phyloP scores from a whole-genome alignment of 345 rosid genomes.

The Populus davidiana region DNA sequence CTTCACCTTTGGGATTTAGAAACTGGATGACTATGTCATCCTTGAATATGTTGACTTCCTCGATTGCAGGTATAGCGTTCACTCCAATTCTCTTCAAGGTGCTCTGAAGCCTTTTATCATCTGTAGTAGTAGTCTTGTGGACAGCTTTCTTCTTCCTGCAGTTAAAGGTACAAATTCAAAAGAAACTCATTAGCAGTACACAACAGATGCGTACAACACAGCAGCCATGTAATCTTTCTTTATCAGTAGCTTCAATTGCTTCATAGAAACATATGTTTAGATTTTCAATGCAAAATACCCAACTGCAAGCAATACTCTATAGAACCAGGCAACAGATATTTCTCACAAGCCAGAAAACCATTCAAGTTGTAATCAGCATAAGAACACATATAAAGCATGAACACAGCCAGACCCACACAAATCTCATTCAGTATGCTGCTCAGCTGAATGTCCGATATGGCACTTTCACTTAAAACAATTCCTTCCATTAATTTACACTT shows the following conservation, averaged over 20 bases:
- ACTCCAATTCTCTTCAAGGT: slow-evolving; percentile 96
- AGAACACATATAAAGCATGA: not conserved
- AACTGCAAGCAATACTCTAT: not conserved
- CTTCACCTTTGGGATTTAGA: slow-evolving; percentile 74
- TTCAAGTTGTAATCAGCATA: not conserved
- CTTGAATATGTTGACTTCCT: slow-evolving; percentile 95
- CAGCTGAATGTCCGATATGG: not conserved
- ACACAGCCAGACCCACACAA: not conserved
- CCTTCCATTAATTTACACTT: not conserved
- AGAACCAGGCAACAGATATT: not conserved
- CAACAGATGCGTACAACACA: not conserved
- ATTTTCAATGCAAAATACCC: not conserved
- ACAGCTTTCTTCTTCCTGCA: slow-evolving; percentile 97
- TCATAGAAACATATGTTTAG: not conserved
- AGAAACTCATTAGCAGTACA: not conserved
- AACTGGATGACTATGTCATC: slow-evolving; percentile 94
- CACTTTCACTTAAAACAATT: not conserved
- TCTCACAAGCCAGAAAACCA: not conserved
- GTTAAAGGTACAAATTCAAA: not conserved
- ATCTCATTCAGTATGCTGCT: not conserved
- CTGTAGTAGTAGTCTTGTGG: slow-evolving; percentile 94
- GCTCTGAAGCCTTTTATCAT: slow-evolving; percentile 97
- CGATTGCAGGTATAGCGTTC: slow-evolving; percentile 82
- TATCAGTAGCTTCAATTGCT: not conserved
- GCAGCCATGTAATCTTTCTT: not conserved